Evolutionary conservation across 768 basidiomycete species (phyloP), one percentile per base, ranked within the genome.

Genomic region (Wakefieldia striispora): DNA sequence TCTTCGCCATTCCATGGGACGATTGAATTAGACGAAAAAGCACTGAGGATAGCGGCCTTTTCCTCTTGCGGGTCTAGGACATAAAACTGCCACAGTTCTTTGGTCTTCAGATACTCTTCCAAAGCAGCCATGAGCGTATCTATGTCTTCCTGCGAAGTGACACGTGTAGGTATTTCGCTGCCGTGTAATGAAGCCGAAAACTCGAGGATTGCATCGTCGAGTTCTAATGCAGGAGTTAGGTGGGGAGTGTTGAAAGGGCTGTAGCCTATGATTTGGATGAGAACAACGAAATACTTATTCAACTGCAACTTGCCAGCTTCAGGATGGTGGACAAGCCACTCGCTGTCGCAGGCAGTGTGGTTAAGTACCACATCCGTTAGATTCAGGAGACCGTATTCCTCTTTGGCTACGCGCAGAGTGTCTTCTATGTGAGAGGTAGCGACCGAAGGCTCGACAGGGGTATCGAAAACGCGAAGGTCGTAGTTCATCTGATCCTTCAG

Each of bases 361-460:
- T 99, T 99, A 48, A 97, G 79, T 5, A 99, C 97, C 44, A 99
- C 89, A 65, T 99, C 97, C 1, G 91, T 98, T 60, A 98, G 66
- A 58, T 85, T 89, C 50, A 97, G 75, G 38, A 99, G 72, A 2
- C 95, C 95, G 53, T 86, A 95, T 66, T 95, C 84, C 34, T 95
- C 84, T 62, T 78, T 81, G 7, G 93, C 91, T 13, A 81, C 62
- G 55, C 74, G 77, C 24, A 97, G 71, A 19, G 83, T 72, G n/a
- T 82, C 73, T 53, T 84, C 78, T 20, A 95, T 72, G 58, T 78
- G 72, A 21, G 72, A 69, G 48, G 75, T 67, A 14, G 86, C 86
- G 2, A 75, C 78, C 40, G 82, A 77, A 37, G 66, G 62, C n/a
- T 71, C 67, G 20, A 70, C 57, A 49, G 70, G 21, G 1, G 67